Conservation (phyloP, 2,329 filamentous ascomycete species). For the Alternaria rosae region DNA sequence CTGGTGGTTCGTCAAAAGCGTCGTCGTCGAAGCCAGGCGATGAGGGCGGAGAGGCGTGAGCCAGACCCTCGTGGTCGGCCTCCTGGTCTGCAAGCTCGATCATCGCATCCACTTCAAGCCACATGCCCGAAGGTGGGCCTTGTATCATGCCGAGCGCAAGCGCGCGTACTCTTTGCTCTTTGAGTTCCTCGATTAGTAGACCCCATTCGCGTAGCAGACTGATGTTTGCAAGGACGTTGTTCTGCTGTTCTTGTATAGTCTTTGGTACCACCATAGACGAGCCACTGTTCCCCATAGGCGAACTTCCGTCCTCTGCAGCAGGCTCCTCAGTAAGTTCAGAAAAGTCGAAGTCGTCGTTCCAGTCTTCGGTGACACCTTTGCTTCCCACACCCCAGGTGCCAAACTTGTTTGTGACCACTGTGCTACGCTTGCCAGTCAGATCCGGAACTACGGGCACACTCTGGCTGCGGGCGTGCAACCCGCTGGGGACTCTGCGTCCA, state of each 20-base stretch:
- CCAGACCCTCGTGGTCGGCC: slow-evolving; percentile 65
- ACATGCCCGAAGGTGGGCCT: slow-evolving; percentile 68
- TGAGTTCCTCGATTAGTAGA: slow-evolving; percentile 81
- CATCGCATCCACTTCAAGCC: slow-evolving; percentile 85
- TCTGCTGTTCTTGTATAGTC: slow-evolving; percentile 81
- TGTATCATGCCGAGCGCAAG: slow-evolving; percentile 70
- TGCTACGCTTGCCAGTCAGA: slow-evolving; percentile 59
- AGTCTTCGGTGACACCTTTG: slow-evolving; percentile 83
- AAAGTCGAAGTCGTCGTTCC: slow-evolving; percentile 90
- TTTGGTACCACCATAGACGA: slow-evolving; percentile 74
- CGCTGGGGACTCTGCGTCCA: slow-evolving; percentile 72
- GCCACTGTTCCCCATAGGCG: slow-evolving; percentile 54
- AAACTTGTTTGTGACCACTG: slow-evolving; percentile 71
- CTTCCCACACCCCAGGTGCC: slow-evolving; percentile 83
- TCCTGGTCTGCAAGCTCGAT: slow-evolving; percentile 80
- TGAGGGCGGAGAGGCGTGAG: slow-evolving; percentile 62
- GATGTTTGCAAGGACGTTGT: slow-evolving; percentile 82
- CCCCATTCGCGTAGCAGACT: slow-evolving; percentile 84
- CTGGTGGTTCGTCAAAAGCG: slow-evolving; percentile 63
- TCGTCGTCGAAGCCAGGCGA: slow-evolving; percentile 65
- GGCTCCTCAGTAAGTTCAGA: slow-evolving; percentile 59
- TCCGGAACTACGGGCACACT: slow-evolving; percentile 78
- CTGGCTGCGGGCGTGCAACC: slow-evolving; percentile 78
- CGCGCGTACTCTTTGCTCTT: slow-evolving; percentile 75
- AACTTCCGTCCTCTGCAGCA: slow-evolving; percentile 41